Evolutionary conservation across 331 rosid genomes (phyloP).

Genomic region (Erythrophleum ivorense): DNA sequence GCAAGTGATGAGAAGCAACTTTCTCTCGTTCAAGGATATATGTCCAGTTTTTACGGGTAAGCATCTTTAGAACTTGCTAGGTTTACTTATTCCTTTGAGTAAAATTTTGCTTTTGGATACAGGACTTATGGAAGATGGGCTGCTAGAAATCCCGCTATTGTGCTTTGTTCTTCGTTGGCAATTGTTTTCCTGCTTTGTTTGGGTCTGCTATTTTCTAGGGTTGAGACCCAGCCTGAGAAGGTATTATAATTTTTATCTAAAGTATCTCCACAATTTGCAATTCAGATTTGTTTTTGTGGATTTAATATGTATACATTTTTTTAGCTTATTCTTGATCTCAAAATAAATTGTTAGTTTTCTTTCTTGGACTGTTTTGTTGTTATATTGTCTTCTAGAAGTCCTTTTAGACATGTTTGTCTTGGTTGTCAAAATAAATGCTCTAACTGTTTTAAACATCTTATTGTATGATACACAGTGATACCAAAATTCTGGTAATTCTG

Average conservation of each 20-base stretch:
- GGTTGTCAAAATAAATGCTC: conserved; percentile 30
- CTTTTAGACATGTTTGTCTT: conserved; percentile 18
- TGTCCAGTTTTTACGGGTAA: conserved; percentile 85
- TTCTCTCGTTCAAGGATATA: conserved; percentile 73
- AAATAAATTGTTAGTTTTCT: conserved; percentile 9
- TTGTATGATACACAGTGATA: not conserved
- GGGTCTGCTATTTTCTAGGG: conserved; percentile 80
- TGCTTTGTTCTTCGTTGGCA: conserved; percentile 79
- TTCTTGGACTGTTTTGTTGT: conserved; percentile 19
- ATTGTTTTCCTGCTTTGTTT: conserved; percentile 76
- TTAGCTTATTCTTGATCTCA: not conserved
- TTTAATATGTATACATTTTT: not conserved
- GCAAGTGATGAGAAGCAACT: conserved; percentile 54
- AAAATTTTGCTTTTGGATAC: conserved; percentile 47
- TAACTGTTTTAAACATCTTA: conserved; percentile 20
- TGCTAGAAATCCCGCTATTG: conserved; percentile 76
- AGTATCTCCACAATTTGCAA: conserved; percentile 33
- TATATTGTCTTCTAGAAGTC: not conserved
- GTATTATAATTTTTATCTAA: conserved; percentile 48
- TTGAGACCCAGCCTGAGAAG: conserved; percentile 96
- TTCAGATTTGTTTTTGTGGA: conserved; percentile 1
- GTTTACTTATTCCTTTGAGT: conserved; percentile 33
- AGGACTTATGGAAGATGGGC: conserved; percentile 91
- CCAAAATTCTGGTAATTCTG: too few species aligned
- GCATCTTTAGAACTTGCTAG: conserved; percentile 45